Base-by-base conservation (phyloP, 805 yeast species). In the Myxozyma melibiosi region DNA sequence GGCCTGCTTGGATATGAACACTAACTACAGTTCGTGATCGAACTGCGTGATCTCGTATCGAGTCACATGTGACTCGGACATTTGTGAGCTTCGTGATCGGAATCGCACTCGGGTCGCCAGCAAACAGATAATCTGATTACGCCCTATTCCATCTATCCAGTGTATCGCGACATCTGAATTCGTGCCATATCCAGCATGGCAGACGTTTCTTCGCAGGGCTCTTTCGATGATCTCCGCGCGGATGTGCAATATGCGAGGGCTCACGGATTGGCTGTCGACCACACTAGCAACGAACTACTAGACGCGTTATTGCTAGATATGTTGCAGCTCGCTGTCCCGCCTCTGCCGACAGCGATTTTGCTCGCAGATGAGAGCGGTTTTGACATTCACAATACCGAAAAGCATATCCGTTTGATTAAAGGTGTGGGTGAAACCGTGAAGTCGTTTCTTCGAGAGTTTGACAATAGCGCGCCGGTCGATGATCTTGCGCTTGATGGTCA, bases 41-140 rank as follows among this genome's bases (percentile, higher is more conserved):
- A n/a, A n/a, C n/a, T n/a, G n/a, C n/a, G 50, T 45, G 50, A 45
- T 33, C 40, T 45, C 50, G 50, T 30, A 33, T 45, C 8, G 14
- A 40, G 18, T 45, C 50, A 45, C 50, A 33, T 2, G 8, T 45
- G n/a, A n/a, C n/a, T n/a, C n/a, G n/a, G n/a, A n/a, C n/a, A n/a
- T n/a, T n/a, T n/a, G n/a, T n/a, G n/a, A n/a, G n/a, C n/a, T n/a
- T n/a, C n/a, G n/a, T n/a, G n/a, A n/a, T n/a, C n/a, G n/a, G n/a
- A n/a, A n/a, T n/a, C n/a, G n/a, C n/a, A n/a, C n/a, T n/a, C n/a
- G n/a, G n/a, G n/a, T n/a, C n/a, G n/a, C n/a, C n/a, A n/a, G n/a
- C n/a, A n/a, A n/a, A n/a, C n/a, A n/a, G n/a, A n/a, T n/a, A n/a
- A n/a, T n/a, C n/a, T n/a, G n/a, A n/a, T n/a, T n/a, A n/a, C n/a